Base-by-base conservation (phyloP, 257 asterid genomes). In the Jacaranda copaia region DNA sequence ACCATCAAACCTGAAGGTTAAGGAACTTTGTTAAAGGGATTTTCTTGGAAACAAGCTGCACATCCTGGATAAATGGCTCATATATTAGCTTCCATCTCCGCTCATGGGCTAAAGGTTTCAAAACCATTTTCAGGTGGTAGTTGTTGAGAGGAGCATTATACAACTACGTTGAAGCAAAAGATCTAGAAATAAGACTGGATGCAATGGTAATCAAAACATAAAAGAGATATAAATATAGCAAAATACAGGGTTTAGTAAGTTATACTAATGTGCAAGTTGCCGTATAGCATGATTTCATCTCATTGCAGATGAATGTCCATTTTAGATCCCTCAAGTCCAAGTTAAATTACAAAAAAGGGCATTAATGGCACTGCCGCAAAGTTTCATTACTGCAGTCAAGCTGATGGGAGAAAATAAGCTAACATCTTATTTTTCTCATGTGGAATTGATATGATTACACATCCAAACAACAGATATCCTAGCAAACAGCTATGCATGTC, bases 1-100 rank as follows among this genome's bases (percentile, higher is more conserved):
- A 52, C 48, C 56, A 73, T 64, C 75, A 79, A 77, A 95, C 99
- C 99, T 95, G 98, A 83, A 95, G 97, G 84, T 93, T 91, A 43
- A 95, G 89, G 82, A 89, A 95, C 85, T 84, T 91, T 36, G 98
- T 91, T 75, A 95, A 64, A 0, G 98, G 97, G 62, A 95, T 95
- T 87, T 95, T 95, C 83, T 91, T 93, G 71, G 99, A 95, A 81
- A 95, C 91, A 80, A 95, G 92, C 67, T 93, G 96, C 81, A 95
- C 96, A 77, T 93, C 97, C 53, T 95, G 98, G 68, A 73, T 77
- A 42, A 95, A 75, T 56, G 99, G 99, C 90, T 93, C 97, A n/a
- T 85, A 95, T 43, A 91, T 81, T 58, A 93, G 56, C 80, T 95
- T 95, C 99, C 99, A 95, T 80, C 77, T 85, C 80, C 96, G 92